Evolutionary conservation across 2,329 filamentous ascomycete genomes (phyloP), one percentile per base, ranked within the genome.

Genomic region (Torrubiellomyces zombiae): DNA sequence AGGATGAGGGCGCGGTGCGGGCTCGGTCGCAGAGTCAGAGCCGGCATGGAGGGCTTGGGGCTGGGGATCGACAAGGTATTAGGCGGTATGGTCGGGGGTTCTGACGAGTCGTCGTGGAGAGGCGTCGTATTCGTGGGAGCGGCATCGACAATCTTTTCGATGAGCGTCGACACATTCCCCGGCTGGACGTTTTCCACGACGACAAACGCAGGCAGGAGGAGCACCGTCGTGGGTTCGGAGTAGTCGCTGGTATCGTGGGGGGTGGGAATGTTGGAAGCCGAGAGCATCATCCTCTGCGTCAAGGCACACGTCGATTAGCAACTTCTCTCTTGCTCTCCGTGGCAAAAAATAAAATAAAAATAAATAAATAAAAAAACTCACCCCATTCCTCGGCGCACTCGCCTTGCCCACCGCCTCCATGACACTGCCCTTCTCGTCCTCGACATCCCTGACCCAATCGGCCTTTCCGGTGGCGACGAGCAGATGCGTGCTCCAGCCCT

Each of bases 401-500:
- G 61, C 59, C 27, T 56, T 56, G 9, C 53, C 64, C 38, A 85
- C 65, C 2, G 77, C 79, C 55, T 82, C 61, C 79, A 86, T 86
- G 16, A 86, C 64, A 44, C 75, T 82, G 5, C 77, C 78, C 50
- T 79, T 75, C 58, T 95, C 89, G 44, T 95, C 79, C 28, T 68
- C 71, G 22, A 93, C 80, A 55, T 92, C 77, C 31, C 80, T 58
- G 43, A 86, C 77, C 89, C 89, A 98, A 52, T 98, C 89, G 14
- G 75, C 67, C 66, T 94, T 93, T 32, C 83, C 81, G n/a, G 89
- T 98, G 14, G 82, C 89, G 10, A 95, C 82, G 16, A 98, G 58
- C 32, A 93, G 47, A 52, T 98, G 89, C 12, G 83, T 89, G 42
- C 70, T 75, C 78, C 82, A 95, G 18, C 73, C 81, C 43, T 82